Percentiles rank a stretch among this genome's conserved stretches.
Conservation (phyloP, 805 yeast species). For the Phaffomyces thermotolerans region DNA sequence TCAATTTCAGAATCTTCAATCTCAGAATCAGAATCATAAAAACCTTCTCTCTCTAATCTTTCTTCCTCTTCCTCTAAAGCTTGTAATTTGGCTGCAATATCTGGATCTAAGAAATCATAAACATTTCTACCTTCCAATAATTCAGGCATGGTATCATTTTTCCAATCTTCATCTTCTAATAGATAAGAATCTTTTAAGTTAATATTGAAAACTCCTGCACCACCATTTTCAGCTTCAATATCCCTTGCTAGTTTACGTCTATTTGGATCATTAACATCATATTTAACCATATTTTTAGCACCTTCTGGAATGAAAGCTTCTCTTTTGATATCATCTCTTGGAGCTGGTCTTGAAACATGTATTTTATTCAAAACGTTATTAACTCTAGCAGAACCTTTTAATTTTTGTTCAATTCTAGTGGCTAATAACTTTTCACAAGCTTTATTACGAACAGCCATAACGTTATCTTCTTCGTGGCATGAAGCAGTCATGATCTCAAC, state of each 20-base stretch:
- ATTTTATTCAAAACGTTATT: constrained; percentile 87
- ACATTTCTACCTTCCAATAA: constrained; percentile 93
- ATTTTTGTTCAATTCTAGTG: constrained; percentile 92
- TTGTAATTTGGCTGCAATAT: constrained; percentile 85
- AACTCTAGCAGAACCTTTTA: constrained; percentile 87
- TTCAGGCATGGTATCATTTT: constrained; percentile 96
- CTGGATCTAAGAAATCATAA: constrained; percentile 95
- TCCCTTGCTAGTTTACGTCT: constrained; percentile 80
- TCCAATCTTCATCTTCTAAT: constrained; percentile 96
- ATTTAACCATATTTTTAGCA: constrained; percentile 51
- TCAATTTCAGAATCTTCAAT: constrained; percentile 60
- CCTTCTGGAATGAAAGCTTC: constrained; percentile 78
- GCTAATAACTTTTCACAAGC: constrained; percentile 97
- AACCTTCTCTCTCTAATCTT: constrained; percentile 86
- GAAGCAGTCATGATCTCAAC: constrained; percentile 92
- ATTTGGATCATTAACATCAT: constrained; percentile 73
- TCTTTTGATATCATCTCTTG: constrained; percentile 81
- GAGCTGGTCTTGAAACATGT: constrained; percentile 86
- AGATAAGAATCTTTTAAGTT: constrained; percentile 88
- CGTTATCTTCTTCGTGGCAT: constrained; percentile 89
- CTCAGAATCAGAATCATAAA: constrained; percentile 82
- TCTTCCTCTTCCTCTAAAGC: constrained; percentile 98
- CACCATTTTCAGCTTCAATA: constrained; percentile 91
- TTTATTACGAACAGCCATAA: constrained; percentile 91
- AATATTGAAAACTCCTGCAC: constrained; percentile 96